Evolutionary conservation across 768 basidiomycete species (phyloP).

Genomic region (Mycena alexandri): DNA sequence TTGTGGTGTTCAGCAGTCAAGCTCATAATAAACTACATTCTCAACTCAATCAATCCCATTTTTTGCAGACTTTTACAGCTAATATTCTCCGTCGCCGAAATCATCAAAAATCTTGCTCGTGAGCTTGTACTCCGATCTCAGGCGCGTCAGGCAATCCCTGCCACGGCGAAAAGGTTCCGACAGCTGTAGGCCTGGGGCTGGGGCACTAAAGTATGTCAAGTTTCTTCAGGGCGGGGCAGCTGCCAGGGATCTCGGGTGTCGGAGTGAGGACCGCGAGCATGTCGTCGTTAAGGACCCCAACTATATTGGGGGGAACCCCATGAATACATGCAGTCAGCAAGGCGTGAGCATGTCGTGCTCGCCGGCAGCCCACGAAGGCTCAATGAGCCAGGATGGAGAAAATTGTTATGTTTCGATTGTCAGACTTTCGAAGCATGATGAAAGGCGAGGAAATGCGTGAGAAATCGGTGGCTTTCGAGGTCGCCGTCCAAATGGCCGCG

Average conservation of each 20-base stretch:
- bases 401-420: not conserved
- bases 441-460: not conserved
- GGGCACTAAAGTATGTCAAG: not conserved
- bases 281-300: not conserved
- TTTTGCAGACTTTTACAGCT: too few species aligned
- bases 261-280: not conserved
- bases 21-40: too few species aligned
- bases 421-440: not conserved
- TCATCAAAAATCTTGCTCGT: too few species aligned
- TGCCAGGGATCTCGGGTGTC: not conserved
- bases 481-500: too few species aligned
- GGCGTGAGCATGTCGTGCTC: not conserved
- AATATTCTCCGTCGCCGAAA: too few species aligned
- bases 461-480: not conserved
- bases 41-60: too few species aligned
- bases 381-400: not conserved
- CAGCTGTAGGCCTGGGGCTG: too few species aligned
- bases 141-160: too few species aligned
- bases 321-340: not conserved
- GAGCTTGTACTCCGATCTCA: too few species aligned
- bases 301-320: too few species aligned
- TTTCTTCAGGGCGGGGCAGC: not conserved
- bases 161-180: too few species aligned
- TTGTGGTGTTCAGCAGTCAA: too few species aligned
- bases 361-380: constrained; percentile 5